Base-by-base conservation (phyloP, 495 filamentous ascomycete genomes). In the Penicillium psychrofluorescens region DNA sequence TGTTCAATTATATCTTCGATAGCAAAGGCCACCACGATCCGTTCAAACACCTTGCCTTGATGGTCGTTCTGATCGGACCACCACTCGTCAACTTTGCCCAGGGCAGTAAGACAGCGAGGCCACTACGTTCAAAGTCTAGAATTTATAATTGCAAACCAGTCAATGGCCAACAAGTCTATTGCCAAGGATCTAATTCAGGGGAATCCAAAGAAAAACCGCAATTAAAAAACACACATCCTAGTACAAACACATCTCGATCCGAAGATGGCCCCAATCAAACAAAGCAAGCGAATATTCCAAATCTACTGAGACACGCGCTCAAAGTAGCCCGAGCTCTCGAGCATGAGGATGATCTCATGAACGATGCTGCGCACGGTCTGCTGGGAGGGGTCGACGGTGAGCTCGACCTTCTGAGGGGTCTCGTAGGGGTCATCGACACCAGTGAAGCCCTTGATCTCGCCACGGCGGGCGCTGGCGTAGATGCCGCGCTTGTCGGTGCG, bases 381-480 rank as follows among this genome's bases (percentile, higher is more conserved):
- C 77, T 82, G 88, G 71, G 85, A 82, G 45, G 79, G 62, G 66
- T 97, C 88, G 8, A 97, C 91, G 27, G 80, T 78, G 44, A 98
- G 72, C 62, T 95, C 78, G 28, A 88, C 77, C 70, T 94, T 92
- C 45, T 64, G 57, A 5, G 92, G 92, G 46, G 64, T 58, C 80
- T 98, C 92, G 63, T 97, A 98, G 43, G 92, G 90, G 66, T 96
- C 92, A 66, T 98, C 92, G 45, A 98, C 92, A 56, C 92, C 92
- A 29, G 92, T 98, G 75, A 98, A 98, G 29, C 90, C 90, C 81
- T 88, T 92, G 70, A 98, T 95, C 76, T 96, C 89, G 11, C 92
- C 92, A 8, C 68, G 75, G 41, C 94, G 79, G 11, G 92, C 92
- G 68, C 80, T 78, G 16, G 70, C 76, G 68, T 98, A 98, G 53